Evolutionary conservation across 2,329 filamentous ascomycete species (phyloP), one percentile per base, ranked within the genome.

Genomic region (Colletotrichum sp.): DNA sequence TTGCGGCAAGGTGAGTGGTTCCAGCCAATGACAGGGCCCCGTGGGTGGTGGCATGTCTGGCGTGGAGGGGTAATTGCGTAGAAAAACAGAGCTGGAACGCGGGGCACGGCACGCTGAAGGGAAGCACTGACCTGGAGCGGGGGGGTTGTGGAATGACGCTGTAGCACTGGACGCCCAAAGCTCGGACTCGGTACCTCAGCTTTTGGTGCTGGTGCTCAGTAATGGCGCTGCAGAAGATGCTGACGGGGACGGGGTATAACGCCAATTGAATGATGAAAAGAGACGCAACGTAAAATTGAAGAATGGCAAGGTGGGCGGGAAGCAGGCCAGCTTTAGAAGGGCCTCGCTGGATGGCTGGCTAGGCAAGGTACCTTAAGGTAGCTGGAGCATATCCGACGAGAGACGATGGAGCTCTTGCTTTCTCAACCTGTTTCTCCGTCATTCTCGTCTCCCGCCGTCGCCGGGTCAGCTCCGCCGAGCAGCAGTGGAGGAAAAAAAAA

Each of bases 11-110:
- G 60, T 66, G 36, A 74, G 24, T 1, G 32, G n/a, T 28, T 38
- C 34, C 69, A 72, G 61, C 72, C 72, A 75, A 75, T 75, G 30
- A 58, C 38, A 38, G 61, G 16, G 69, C 9, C 58, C n/a, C 24
- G 48, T 57, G 26, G 32, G 72, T 43, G 70, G 64, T 65, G 70
- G 69, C 69, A 67, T 72, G 73, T 75, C 73, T 75, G 73, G 73
- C 74, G 43, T 75, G 74, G 74, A 65, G 74, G 74, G 74, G 74
- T 69, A 73, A 69, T 69, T 64, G 74, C 63, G 73, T 58, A 60
- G 48, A 66, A 61, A 52, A 48, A 43, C 63, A 57, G 34, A 55
- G 55, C 61, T 67, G 55, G 60, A 71, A 74, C 67, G 72, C 72
- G 72, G 72, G 72, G 72, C 60, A 71, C 58, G 21, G 24, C 34